Evolutionary conservation across 2,329 filamentous ascomycete species (phyloP).

Genomic region (Rhytidhysteron rufulum): DNA sequence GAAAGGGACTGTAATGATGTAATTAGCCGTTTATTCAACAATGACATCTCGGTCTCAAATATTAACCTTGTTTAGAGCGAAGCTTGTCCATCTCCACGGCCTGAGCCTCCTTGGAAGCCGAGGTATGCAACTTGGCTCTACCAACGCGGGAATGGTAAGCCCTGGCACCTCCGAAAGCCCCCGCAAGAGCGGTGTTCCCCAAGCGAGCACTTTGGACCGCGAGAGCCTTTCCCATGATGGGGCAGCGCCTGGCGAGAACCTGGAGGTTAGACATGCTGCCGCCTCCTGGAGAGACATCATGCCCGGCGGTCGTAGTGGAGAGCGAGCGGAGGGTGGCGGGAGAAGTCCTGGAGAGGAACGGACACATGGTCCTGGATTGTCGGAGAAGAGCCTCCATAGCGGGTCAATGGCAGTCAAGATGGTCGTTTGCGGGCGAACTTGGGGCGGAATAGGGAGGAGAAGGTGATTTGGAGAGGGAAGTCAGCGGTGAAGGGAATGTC

Average conservation of each 20-base stretch:
- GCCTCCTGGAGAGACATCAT: conserved; percentile 70
- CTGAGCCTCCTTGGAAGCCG: conserved; percentile 70
- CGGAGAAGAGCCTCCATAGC: conserved; percentile 90
- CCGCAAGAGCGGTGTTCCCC: conserved; percentile 43
- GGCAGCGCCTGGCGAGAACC: conserved; percentile 88
- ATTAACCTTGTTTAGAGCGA: conserved; percentile 41
- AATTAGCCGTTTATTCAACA: not conserved
- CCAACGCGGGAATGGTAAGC: conserved; percentile 49
- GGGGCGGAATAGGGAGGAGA: not conserved
- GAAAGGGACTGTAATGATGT: conserved; percentile 24
- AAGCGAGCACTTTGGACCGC: conserved; percentile 67
- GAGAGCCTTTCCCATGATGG: conserved; percentile 97
- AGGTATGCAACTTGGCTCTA: conserved; percentile 79
- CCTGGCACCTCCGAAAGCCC: conserved; percentile 47
- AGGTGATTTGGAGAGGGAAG: not conserved
- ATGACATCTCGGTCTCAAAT: not conserved
- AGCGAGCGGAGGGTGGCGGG: conserved; percentile 87
- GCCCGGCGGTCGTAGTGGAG: conserved; percentile 66
- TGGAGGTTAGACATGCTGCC: conserved; percentile 97
- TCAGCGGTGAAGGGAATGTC: not conserved
- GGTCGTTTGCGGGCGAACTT: not conserved
- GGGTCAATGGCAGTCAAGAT: conserved; percentile 11
- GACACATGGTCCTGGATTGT: conserved; percentile 95
- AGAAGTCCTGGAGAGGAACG: conserved; percentile 92
- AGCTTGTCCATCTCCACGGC: conserved; percentile 59